phyloP scores from a whole-genome alignment of 148 eudicot species.

The Fagopyrum homotropicum region DNA sequence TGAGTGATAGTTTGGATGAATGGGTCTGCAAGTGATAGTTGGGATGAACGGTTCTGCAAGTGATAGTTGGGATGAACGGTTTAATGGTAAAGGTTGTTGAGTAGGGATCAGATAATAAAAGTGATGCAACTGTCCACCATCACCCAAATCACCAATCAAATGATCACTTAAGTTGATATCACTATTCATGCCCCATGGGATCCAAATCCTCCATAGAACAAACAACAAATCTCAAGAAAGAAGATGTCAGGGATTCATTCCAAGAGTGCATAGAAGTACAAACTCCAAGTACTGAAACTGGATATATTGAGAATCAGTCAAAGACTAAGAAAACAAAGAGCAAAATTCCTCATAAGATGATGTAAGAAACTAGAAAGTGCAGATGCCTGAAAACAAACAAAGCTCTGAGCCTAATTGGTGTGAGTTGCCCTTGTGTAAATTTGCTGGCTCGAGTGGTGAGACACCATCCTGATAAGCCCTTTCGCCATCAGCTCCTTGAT shows the following conservation, averaged over 20 bases:
- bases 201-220: neutral
- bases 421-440: conserved; percentile 74
- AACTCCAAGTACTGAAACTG: neutral
- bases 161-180: too few relatives aligned
- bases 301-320: neutral
- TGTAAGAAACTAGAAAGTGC: neutral
- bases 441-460: conserved; percentile 71
- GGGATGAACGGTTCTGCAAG: too few relatives aligned
- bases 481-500: conserved; percentile 55
- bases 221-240: neutral
- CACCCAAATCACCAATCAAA: too few relatives aligned
- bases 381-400: neutral
- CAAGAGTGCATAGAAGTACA: neutral
- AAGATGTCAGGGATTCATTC: neutral
- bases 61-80: too few relatives aligned
- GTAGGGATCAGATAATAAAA: too few relatives aligned
- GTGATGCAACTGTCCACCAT: too few relatives aligned
- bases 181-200: too few relatives aligned
- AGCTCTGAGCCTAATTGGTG: conserved; percentile 12
- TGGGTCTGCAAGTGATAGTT: too few relatives aligned
- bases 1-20: too few relatives aligned
- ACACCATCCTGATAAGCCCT: conserved; percentile 70
- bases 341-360: neutral
- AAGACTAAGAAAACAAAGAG: neutral
- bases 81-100: too few relatives aligned